Conservation (phyloP, 2,329 filamentous ascomycete species). For the Phoma sp. region DNA sequence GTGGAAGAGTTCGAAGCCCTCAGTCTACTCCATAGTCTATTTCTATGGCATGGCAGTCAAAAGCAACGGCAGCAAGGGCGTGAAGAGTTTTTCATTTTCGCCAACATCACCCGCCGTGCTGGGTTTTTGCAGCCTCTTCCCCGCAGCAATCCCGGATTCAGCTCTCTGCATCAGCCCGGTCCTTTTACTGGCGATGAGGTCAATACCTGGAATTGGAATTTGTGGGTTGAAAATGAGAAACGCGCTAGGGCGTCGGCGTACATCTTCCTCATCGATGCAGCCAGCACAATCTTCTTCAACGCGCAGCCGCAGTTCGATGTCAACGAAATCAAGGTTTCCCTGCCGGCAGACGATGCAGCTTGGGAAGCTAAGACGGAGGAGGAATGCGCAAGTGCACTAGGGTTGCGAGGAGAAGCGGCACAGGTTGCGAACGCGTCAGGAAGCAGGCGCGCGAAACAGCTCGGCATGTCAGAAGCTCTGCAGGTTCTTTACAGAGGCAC, state of each 20-base stretch:
- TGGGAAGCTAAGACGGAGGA: constrained; percentile 70
- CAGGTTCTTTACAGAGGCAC: constrained; percentile 65
- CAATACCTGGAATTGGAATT: constrained; percentile 67
- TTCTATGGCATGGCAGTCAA: constrained; percentile 74
- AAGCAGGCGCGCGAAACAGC: constrained; percentile 68
- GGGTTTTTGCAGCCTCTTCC: constrained; percentile 63
- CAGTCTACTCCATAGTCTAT: constrained; percentile 65
- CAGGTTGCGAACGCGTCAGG: constrained; percentile 68
- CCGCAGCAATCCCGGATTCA: constrained; percentile 57
- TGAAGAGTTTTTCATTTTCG: constrained; percentile 64
- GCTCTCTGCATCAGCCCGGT: constrained; percentile 66
- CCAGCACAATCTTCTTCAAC: constrained; percentile 76
- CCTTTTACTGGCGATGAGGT: constrained; percentile 51
- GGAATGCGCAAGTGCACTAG: constrained; percentile 70
- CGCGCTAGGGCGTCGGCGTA: constrained; percentile 69
- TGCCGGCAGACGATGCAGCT: constrained; percentile 74
- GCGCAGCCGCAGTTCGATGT: constrained; percentile 66
- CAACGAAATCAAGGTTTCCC: constrained; percentile 69
- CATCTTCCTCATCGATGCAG: constrained; percentile 68
- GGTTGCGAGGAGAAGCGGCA: constrained; percentile 64
- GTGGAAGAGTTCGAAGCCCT: constrained; percentile 73
- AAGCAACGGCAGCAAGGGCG: constrained; percentile 69
- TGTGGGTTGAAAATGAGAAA: constrained; percentile 75
- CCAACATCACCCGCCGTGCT: constrained; percentile 63
- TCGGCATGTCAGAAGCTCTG: constrained; percentile 67